These are phyloP conservation scores for Phycomyces blakesleeanus DNA, from an alignment of 192 early-diverging fungal species.

Conservation along the genomic window DNA sequence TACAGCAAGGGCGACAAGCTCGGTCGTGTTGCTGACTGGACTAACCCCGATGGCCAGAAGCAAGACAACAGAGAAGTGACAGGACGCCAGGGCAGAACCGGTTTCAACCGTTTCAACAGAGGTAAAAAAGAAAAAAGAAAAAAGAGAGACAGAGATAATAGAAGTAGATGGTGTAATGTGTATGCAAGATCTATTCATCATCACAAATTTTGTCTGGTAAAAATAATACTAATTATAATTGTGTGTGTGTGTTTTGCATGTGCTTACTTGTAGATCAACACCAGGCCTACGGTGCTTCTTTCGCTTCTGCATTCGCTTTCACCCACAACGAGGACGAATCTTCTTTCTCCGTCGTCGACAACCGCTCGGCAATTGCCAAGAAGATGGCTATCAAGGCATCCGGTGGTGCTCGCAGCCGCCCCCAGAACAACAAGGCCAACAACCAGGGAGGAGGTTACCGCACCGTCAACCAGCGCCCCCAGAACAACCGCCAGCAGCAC, in stretches of 20 bases:
- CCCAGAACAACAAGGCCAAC: conserved; percentile 39
- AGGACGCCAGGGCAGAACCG: conserved; percentile 42
- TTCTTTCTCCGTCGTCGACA: conserved; percentile 92
- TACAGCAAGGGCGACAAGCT: conserved; percentile 95
- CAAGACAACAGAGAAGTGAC: conserved; percentile 58
- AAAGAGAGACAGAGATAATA: neutral
- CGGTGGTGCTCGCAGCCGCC: conserved; percentile 38
- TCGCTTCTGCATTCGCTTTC: conserved; percentile 84
- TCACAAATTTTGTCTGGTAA: no score
- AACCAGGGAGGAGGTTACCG: conserved; percentile 34
- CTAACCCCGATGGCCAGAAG: conserved; percentile 51
- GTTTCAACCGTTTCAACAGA: conserved; percentile 38
- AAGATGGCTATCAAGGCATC: conserved; percentile 53
- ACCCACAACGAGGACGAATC: conserved; percentile 88
- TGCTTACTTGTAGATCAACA: conserved; percentile 42
- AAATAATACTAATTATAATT: neutral
- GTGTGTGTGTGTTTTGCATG: neutral
- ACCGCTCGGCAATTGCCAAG: conserved; percentile 62
- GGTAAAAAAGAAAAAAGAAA: conserved; percentile 18
- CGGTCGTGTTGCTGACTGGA: conserved; percentile 94
- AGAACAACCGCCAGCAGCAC: conserved; percentile 22
- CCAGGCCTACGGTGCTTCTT: conserved; percentile 82
- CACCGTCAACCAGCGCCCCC: conserved; percentile 38
- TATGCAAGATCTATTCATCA: no score
- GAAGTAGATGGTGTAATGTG: no score